These are phyloP conservation scores for Blakeslea trispora DNA, from an alignment of 371 early-diverging fungal genomes.

Conservation along the genomic window DNA sequence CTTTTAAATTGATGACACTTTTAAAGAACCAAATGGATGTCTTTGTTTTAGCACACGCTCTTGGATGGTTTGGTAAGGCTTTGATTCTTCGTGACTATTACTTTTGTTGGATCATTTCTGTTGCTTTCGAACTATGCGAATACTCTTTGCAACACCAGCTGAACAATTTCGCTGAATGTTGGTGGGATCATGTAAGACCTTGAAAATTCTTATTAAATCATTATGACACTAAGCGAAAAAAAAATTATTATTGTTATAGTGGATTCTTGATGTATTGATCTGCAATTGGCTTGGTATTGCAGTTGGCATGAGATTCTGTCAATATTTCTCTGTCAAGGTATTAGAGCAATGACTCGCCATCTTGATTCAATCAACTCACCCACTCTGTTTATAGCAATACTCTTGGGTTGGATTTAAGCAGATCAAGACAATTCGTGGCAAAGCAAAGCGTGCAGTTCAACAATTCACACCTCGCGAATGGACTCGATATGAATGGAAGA, in stretches of 20 bases:
- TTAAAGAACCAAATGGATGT: slow-evolving; percentile 83
- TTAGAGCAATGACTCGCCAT: not conserved
- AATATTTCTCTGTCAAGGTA: slow-evolving; percentile 91
- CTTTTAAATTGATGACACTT: not conserved
- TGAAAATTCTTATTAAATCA: not conserved
- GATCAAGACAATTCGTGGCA: slow-evolving; percentile 82
- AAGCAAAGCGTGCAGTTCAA: slow-evolving; percentile 84
- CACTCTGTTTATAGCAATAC: slow-evolving; percentile 61
- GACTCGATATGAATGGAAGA: slow-evolving; percentile 91
- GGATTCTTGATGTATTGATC: slow-evolving; percentile 93
- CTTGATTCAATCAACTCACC: not conserved
- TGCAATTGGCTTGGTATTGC: slow-evolving; percentile 96
- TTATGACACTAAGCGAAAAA: too few species aligned
- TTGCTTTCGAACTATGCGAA: slow-evolving; percentile 94
- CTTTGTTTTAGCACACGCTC: slow-evolving; percentile 90
- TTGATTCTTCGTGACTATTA: slow-evolving; percentile 91
- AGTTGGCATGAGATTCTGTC: slow-evolving; percentile 95
- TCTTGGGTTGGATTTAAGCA: slow-evolving; percentile 91
- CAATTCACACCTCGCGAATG: slow-evolving; percentile 95
- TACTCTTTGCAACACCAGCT: slow-evolving; percentile 95
- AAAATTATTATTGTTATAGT: slow-evolving; percentile 56
- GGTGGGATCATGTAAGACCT: slow-evolving; percentile 96
- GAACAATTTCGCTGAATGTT: slow-evolving; percentile 98
- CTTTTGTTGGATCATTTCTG: slow-evolving; percentile 93
- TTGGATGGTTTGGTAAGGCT: slow-evolving; percentile 97